These are phyloP conservation scores for Closterium sp. DNA, from an alignment of 139 green algal species.

Conservation along the genomic window DNA sequence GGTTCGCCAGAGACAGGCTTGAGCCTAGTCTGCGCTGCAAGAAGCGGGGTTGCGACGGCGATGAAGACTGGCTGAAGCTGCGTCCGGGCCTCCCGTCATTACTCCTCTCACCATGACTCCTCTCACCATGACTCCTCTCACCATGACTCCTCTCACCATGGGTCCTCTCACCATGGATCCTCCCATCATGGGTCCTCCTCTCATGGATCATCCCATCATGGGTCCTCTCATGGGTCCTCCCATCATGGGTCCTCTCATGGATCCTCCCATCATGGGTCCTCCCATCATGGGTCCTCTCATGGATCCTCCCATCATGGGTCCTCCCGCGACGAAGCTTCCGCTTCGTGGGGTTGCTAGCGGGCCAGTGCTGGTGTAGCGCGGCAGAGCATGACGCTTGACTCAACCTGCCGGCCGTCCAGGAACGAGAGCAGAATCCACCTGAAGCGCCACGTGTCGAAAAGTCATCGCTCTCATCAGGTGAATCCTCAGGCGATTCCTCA, in stretches of 20 bases:
- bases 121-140: too few relatives aligned
- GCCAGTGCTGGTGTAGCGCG: too few relatives aligned
- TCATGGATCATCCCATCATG: too few relatives aligned
- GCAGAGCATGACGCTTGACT: not conserved
- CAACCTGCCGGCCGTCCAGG: not conserved
- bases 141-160: too few relatives aligned
- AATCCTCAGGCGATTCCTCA: not conserved
- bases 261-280: too few relatives aligned
- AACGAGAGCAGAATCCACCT: not conserved
- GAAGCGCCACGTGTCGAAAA: not conserved
- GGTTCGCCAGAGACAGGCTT: not conserved
- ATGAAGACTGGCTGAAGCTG: not conserved
- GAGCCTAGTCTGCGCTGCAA: not conserved
- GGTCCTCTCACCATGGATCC: too few relatives aligned
- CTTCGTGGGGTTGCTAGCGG: not conserved
- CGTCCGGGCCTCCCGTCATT: not conserved
- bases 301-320: too few relatives aligned
- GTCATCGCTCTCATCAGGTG: not conserved
- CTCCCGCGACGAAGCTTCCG: too few relatives aligned
- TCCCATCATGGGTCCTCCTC: too few relatives aligned
- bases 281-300: too few relatives aligned
- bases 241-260: too few relatives aligned
- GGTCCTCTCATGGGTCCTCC: too few relatives aligned
- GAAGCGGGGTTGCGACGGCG: not conserved
- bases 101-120: not conserved